A percentile compares a stretch with the other conserved stretches of the same genome.
phyloP scores from a whole-genome alignment of 768 basidiomycete species.

The Fistulinella prunicolor region DNA sequence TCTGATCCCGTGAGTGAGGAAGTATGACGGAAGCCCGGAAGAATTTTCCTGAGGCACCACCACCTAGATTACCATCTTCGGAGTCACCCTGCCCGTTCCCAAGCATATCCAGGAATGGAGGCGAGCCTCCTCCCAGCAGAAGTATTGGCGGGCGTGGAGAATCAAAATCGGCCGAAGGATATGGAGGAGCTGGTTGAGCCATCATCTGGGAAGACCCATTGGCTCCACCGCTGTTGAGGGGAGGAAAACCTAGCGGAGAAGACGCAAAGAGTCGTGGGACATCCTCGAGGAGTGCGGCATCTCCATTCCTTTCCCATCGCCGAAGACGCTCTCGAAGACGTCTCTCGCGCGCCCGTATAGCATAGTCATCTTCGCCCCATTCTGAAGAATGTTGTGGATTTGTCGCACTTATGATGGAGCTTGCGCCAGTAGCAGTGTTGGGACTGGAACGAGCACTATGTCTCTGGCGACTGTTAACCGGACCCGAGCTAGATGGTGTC shows the following conservation, averaged over 20 bases:
- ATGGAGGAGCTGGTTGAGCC: slow-evolving; percentile 26
- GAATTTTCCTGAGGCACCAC: slow-evolving; percentile 36
- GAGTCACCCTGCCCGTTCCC: slow-evolving; percentile 14
- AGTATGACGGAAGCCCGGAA: slow-evolving; percentile 72
- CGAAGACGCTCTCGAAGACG: slow-evolving; percentile 68
- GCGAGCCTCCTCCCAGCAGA: slow-evolving; percentile 19
- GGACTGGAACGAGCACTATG: slow-evolving; percentile 21
- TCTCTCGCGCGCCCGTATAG: slow-evolving; percentile 66
- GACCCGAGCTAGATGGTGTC: background rate
- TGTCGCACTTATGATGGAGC: slow-evolving; percentile 19
- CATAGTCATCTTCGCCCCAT: slow-evolving; percentile 65
- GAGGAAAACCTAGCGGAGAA: slow-evolving; percentile 15
- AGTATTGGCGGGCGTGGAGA: slow-evolving; percentile 23
- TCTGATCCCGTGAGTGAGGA: slow-evolving; percentile 54
- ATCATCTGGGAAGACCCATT: slow-evolving; percentile 17
- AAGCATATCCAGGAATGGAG: slow-evolving; percentile 28
- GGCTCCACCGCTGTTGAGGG: background rate
- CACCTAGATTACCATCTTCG: slow-evolving; percentile 15
- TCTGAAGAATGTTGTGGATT: slow-evolving; percentile 32
- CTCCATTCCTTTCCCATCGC: slow-evolving; percentile 67
- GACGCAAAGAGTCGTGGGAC: slow-evolving; percentile 50
- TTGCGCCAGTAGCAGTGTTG: slow-evolving; percentile 32
- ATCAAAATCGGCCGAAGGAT: slow-evolving; percentile 30
- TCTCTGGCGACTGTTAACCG: slow-evolving; percentile 6
- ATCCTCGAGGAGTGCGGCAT: slow-evolving; percentile 57